Percentiles rank a stretch among this genome's conserved stretches.
These are phyloP conservation scores for Colletotrichum shisoi DNA, from an alignment of 2,329 filamentous ascomycete species.

Conservation along the genomic window DNA sequence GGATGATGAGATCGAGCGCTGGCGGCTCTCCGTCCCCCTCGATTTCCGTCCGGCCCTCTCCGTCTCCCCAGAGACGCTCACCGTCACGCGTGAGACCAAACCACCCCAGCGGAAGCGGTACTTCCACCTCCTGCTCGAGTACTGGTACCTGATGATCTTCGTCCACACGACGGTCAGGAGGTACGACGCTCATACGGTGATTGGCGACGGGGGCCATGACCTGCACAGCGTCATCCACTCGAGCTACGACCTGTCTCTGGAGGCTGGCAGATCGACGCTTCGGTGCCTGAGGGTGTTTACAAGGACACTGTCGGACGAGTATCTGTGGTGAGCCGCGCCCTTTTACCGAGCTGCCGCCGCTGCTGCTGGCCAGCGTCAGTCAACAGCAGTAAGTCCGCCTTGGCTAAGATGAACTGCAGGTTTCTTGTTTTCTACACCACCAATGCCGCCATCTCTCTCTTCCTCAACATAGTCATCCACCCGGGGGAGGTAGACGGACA, in stretches of 20 bases:
- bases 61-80: neutral
- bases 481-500: conserved; percentile 7
- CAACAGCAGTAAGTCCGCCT: neutral
- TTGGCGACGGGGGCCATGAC: conserved; percentile 33
- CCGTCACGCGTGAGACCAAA: neutral
- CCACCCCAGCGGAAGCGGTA: neutral
- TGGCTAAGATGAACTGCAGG: neutral
- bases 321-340: conserved; percentile 1
- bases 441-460: conserved; percentile 37
- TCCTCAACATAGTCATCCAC: conserved; percentile 40
- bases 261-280: conserved; percentile 42
- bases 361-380: neutral
- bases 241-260: conserved; percentile 41
- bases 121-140: conserved; percentile 40
- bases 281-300: conserved; percentile 23
- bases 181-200: conserved; percentile 33
- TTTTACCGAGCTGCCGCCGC: neutral
- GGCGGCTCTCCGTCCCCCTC: conserved; percentile 43
- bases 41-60: conserved; percentile 31
- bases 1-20: conserved; percentile 47
- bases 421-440: conserved; percentile 31
- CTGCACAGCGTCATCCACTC: conserved; percentile 42
- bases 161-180: conserved; percentile 41
- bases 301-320: neutral
- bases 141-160: conserved; percentile 38